Percentiles rank a stretch among this genome's conserved stretches.
phyloP scores from a whole-genome alignment of 108 stramenopile genomes.

The Cyclostephanos tholiformis region DNA sequence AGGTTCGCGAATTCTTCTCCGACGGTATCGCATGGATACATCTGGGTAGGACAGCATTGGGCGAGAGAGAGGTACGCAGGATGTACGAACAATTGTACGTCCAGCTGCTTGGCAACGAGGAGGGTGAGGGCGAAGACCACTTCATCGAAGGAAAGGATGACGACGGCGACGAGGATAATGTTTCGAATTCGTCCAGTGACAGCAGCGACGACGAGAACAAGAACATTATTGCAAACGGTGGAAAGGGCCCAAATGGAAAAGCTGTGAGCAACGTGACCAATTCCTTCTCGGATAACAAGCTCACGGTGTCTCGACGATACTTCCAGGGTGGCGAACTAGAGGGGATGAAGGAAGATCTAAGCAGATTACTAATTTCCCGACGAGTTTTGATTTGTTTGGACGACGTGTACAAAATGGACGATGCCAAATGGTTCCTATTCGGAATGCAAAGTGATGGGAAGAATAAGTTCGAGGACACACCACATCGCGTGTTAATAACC shows the following conservation, averaged over 20 bases:
- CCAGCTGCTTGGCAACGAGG: slow-evolving; percentile 69
- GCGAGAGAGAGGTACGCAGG: slow-evolving; percentile 78
- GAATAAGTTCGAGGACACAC: slow-evolving; percentile 54
- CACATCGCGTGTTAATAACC: slow-evolving; percentile 75
- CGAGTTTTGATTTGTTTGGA: slow-evolving; percentile 83
- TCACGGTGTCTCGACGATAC: slow-evolving; percentile 64
- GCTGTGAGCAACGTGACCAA: slow-evolving; percentile 14
- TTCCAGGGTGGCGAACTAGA: slow-evolving; percentile 86
- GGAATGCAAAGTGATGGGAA: slow-evolving; percentile 48
- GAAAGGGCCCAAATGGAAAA: not conserved
- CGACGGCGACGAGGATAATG: slow-evolving; percentile 46
- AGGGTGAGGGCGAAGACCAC: slow-evolving; percentile 54
- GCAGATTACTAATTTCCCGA: slow-evolving; percentile 55
- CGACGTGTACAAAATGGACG: slow-evolving; percentile 86
- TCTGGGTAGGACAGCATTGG: slow-evolving; percentile 71
- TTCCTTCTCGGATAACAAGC: slow-evolving; percentile 32
- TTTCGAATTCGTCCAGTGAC: slow-evolving; percentile 27
- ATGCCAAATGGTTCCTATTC: slow-evolving; percentile 90
- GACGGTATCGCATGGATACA: slow-evolving; percentile 92
- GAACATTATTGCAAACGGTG: not conserved
- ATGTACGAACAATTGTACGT: slow-evolving; percentile 85
- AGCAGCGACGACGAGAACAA: slow-evolving; percentile 19
- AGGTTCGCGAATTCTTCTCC: slow-evolving; percentile 83
- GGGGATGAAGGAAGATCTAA: slow-evolving; percentile 84
- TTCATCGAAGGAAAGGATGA: slow-evolving; percentile 31